Evolutionary conservation across 2,329 filamentous ascomycete genomes (phyloP).

Genomic region (Aspergillus jensenii): DNA sequence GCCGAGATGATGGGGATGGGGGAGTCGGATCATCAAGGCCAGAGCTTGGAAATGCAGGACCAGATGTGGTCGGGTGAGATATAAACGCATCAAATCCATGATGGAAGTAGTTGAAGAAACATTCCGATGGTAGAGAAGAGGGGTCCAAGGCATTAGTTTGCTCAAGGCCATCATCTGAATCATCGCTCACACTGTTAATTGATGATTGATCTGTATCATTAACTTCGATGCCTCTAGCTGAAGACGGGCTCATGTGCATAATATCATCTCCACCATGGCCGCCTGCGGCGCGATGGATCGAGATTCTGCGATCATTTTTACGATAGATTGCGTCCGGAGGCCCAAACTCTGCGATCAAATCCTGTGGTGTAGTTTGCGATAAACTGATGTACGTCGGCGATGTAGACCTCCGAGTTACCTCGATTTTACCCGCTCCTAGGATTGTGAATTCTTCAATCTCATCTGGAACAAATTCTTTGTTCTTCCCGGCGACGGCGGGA

Average conservation of each 20-base stretch:
- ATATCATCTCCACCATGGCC: slow-evolving; percentile 29
- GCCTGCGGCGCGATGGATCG: slow-evolving; percentile 63
- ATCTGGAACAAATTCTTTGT: slow-evolving; percentile 78
- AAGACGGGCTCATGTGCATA: slow-evolving; percentile 36
- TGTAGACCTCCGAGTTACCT: slow-evolving; percentile 71
- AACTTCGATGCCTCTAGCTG: slow-evolving; percentile 37
- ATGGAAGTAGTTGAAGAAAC: slow-evolving; percentile 97
- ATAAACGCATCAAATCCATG: slow-evolving; percentile 91
- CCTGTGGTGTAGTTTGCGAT: slow-evolving; percentile 86
- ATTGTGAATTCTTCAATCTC: slow-evolving; percentile 81
- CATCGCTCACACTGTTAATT: slow-evolving; percentile 68
- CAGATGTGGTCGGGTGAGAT: slow-evolving; percentile 70
- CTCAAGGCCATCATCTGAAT: slow-evolving; percentile 59
- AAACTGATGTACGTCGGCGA: slow-evolving; percentile 70
- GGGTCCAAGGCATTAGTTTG: slow-evolving; percentile 63
- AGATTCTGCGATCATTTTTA: slow-evolving; percentile 84
- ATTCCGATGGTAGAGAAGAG: slow-evolving; percentile 50
- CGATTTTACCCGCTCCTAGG: slow-evolving; percentile 73
- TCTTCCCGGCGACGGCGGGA: slow-evolving; percentile 66
- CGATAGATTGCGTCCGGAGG: slow-evolving; percentile 92
- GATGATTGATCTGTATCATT: slow-evolving; percentile 76
- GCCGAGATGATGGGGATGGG: slow-evolving; percentile 52
- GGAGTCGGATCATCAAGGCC: slow-evolving; percentile 29
- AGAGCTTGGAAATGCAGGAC: slow-evolving; percentile 60
- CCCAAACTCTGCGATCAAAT: slow-evolving; percentile 84